Conservation (phyloP, 2,329 filamentous ascomycete species). For the Aspergillus floridensis region DNA sequence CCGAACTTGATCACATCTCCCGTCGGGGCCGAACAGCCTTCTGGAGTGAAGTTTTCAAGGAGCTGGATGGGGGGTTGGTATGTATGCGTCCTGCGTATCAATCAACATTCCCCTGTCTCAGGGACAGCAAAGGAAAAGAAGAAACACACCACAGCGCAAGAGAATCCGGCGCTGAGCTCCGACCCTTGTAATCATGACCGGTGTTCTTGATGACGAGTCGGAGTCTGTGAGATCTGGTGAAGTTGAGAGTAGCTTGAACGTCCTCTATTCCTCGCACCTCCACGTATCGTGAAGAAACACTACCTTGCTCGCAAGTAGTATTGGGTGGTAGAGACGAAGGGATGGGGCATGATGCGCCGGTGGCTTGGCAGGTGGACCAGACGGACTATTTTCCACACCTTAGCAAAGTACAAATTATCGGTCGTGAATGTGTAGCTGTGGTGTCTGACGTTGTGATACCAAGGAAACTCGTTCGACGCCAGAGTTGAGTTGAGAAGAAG, state of each 20-base stretch:
- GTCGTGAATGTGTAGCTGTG: no score
- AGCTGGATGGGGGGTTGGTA: slow-evolving; percentile 18
- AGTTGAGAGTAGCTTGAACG: slow-evolving; percentile 9
- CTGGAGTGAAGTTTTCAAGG: slow-evolving; percentile 11
- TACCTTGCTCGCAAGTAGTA: slow-evolving; percentile 9
- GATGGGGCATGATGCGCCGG: no score
- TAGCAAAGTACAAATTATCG: no score
- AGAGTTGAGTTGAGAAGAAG: no score
- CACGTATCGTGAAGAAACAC: slow-evolving; percentile 12
- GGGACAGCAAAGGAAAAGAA: not conserved
- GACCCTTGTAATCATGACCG: slow-evolving; percentile 16
- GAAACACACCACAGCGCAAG: slow-evolving; percentile 12
- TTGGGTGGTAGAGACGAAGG: no score
- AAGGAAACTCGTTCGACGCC: no score
- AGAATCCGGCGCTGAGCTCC: slow-evolving; percentile 12
- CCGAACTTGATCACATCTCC: slow-evolving; percentile 17
- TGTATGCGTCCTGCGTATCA: slow-evolving; percentile 10
- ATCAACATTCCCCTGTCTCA: not conserved
- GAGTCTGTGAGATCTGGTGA: slow-evolving; percentile 7
- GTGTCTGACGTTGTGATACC: no score
- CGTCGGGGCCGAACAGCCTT: slow-evolving; percentile 8
- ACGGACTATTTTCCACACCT: no score
- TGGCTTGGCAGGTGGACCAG: no score
- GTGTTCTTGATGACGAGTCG: slow-evolving; percentile 14
- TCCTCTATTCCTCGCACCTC: slow-evolving; percentile 10